Evolutionary conservation across 139 green algal species (phyloP), one percentile per base, ranked within the genome.

Genomic region (Chlorella sp.): DNA sequence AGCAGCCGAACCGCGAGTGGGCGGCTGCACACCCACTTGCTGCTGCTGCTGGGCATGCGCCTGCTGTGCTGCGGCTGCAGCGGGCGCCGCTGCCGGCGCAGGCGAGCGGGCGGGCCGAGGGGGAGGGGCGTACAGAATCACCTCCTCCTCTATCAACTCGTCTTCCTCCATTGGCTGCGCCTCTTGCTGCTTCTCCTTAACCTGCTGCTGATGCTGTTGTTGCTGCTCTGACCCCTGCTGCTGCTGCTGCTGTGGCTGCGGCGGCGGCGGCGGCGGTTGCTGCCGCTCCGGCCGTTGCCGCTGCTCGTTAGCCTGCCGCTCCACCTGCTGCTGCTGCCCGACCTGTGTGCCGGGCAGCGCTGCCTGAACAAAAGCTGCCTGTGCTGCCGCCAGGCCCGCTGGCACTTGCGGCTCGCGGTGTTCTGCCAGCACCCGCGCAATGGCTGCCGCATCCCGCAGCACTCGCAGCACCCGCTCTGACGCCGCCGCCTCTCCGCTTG

Each of bases 181-280:
- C 44, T 16, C 6, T 51, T n/a, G n/a, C n/a, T n/a, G n/a, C n/a
- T 11, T 11, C 11, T 55, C 44, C 44, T 17, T 55, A 7, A 32
- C 4, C 23, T 34, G 41, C 72, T 63, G 44, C 68, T 17, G 15
- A 34, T 47, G 34, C 68, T 13, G n/a, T 0, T 36, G 63, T 30
- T 71, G 64, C 20, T 13, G 30, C 64, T 12, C 25, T n/a, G n/a
- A n/a, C n/a, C n/a, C n/a, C n/a, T n/a, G n/a, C 72, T 23, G 11
- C 73, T 65, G 44, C 73, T 44, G 73, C 47, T 28, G 26, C 73
- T 63, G 72, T 30, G 62, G 41, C 73, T 63, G 72, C 44, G 57
- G 11, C 28, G 1, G 25, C 28, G 25, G 15, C 17, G 28, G 72
- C 44, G 0, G 6, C 28, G 3, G 26, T 16, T 41, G 44, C 44